Evolutionary conservation across 345 rosid genomes (phyloP).

Genomic region (Dimocarpus longan): DNA sequence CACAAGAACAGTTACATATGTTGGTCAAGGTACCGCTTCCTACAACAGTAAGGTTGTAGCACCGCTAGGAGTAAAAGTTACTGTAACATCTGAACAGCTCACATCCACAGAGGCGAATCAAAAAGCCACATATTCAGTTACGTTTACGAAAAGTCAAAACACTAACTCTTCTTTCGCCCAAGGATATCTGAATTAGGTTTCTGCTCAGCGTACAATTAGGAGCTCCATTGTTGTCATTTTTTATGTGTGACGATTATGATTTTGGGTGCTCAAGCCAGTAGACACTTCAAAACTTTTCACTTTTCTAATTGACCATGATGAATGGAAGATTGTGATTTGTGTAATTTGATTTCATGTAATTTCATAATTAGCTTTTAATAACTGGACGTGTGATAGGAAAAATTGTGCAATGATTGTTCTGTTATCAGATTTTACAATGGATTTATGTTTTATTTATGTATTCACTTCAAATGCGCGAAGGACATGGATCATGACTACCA

Average conservation of each 20-base stretch:
- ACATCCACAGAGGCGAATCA: constrained; percentile 23
- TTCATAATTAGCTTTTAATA: too few species aligned
- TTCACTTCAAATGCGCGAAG: too few species aligned
- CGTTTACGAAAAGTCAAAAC: constrained; percentile 10
- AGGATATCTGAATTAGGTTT: constrained; percentile 35
- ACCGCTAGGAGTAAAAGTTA: constrained; percentile 27
- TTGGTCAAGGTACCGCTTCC: constrained; percentile 32
- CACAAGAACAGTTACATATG: constrained; percentile 49
- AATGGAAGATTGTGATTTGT: too few species aligned
- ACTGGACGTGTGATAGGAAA: too few species aligned
- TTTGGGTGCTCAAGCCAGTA: too few species aligned
- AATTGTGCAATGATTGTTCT: too few species aligned
- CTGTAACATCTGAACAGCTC: neutral
- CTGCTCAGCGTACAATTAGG: neutral
- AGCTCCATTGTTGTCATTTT: constrained; percentile 6
- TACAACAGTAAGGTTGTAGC: constrained; percentile 28
- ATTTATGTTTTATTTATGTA: too few species aligned
- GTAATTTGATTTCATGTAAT: too few species aligned
- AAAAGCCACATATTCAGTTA: constrained; percentile 26
- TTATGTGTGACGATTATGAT: neutral
- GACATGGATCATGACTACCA: too few species aligned
- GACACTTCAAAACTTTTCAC: too few species aligned
- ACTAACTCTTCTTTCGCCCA: neutral
- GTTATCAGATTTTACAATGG: too few species aligned
- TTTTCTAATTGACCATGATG: too few species aligned